These are phyloP conservation scores for Huntiella abstrusa DNA, from an alignment of 2,329 filamentous ascomycete species.

Conservation along the genomic window DNA sequence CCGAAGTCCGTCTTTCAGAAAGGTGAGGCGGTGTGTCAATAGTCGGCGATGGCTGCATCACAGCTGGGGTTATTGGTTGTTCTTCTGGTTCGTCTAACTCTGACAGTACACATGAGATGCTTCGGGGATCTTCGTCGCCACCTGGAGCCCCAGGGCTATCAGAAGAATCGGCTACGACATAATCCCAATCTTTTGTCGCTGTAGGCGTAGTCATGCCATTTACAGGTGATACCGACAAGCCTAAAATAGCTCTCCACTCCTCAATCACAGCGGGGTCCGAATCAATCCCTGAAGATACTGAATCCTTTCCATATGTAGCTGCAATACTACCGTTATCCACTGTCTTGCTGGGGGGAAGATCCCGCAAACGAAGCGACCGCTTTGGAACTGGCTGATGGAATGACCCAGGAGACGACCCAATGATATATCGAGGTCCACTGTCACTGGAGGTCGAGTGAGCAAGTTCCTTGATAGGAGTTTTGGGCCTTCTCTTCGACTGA, in stretches of 20 bases:
- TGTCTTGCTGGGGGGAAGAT: neutral
- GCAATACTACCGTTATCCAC: neutral
- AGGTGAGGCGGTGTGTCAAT: too few relatives aligned
- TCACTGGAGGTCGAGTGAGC: neutral
- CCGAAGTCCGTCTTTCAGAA: too few relatives aligned
- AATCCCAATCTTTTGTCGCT: neutral
- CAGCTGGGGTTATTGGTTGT: too few relatives aligned
- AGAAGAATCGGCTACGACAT: neutral
- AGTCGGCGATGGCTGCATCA: too few relatives aligned
- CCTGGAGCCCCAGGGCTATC: neutral
- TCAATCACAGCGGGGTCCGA: slow-evolving; percentile 3
- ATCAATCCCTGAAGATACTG: slow-evolving; percentile 1
- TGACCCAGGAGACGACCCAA: slow-evolving; percentile 4
- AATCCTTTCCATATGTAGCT: neutral
- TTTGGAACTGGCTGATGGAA: slow-evolving; percentile 6
- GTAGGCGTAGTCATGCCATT: neutral
- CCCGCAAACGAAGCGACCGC: neutral
- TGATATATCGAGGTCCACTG: neutral
- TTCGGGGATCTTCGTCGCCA: neutral
- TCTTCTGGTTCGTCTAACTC: neutral
- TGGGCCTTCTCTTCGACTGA: neutral
- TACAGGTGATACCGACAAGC: neutral
- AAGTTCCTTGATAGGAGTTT: neutral
- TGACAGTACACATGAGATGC: neutral
- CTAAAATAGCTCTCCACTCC: slow-evolving; percentile 6